A percentile compares a stretch with the other conserved stretches of the same genome.
These are phyloP conservation scores for Leersia perrieri DNA, from an alignment of 176 grass and related monocot genomes.

Conservation along the genomic window DNA sequence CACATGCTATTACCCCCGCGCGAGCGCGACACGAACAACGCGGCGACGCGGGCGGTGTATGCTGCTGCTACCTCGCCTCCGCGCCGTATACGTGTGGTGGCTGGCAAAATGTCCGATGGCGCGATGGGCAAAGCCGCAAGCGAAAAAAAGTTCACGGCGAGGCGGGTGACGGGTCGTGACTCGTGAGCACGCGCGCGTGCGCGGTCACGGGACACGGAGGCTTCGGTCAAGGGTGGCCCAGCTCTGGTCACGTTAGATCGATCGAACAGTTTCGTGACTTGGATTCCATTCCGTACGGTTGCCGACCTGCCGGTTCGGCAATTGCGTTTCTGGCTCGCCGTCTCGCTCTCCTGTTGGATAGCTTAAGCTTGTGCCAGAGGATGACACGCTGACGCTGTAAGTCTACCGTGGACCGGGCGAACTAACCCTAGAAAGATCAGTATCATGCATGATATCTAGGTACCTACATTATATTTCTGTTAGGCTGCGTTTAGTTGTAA, in stretches of 20 bases:
- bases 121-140: background rate
- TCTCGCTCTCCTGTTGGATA: background rate
- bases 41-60: background rate
- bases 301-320: background rate
- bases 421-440: too few species aligned
- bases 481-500: too few species aligned
- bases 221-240: conserved; percentile 8
- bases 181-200: background rate
- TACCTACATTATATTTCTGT: too few species aligned
- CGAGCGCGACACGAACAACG: background rate
- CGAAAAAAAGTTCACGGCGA: background rate
- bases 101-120: background rate
- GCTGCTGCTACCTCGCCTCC: too few species aligned
- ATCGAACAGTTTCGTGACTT: background rate
- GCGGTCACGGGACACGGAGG: background rate
- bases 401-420: background rate
- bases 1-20: background rate
- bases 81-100: too few species aligned
- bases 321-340: background rate
- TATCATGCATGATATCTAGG: too few species aligned
- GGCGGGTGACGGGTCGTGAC: background rate
- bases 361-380: background rate
- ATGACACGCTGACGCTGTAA: background rate
- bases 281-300: background rate
- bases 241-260: conserved; percentile 14